Base-by-base conservation (phyloP, 2,329 filamentous ascomycete genomes). In the Xylaria sp. region DNA sequence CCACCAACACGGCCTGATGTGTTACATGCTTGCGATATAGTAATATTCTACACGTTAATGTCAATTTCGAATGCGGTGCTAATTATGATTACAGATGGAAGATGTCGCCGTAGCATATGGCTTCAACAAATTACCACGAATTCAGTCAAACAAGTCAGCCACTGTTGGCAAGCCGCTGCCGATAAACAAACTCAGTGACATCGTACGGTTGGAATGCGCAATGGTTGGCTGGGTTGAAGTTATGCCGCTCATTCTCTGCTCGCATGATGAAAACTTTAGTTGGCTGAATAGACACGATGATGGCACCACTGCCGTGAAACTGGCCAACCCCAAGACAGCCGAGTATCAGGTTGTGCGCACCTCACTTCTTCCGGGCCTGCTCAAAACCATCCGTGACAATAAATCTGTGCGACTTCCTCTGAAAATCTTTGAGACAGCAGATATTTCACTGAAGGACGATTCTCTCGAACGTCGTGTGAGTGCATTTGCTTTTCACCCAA, bases 151-250 rank as follows among this genome's bases (percentile, higher is more conserved):
- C 77, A 94, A 93, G 74, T 64, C 61, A 8, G 50, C 37, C 31
- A 90, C 91, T 23, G 91, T 97, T 64, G 96, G 92, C 49, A 90
- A 92, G 60, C 92, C 94, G 9, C 84, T 98, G 9, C 87, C 88
- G 63, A 90, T 99, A 79, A 99, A 99, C 84, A 98, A 97, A 80
- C 89, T 99, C 42, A 86, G 86, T 64, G 96, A 99, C 73, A 96
- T 98, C 69, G 87, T 98, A 63, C 90, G 95, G 57, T 81, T 89
- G 57, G 95, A 99, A 78, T 87, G 91, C 53, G 94, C 94, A 57
- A 95, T 97, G 87, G 90, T 94, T 5, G 95, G 95, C 63, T 99
- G 95, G 95, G 90, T 88, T 58, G 95, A 99, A 81, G 94, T 97
- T 59, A 89, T 99, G 86, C 94, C 95, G 25, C 84, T 99, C 28